Percentiles rank a stretch among this genome's conserved stretches.
Evolutionary conservation across 371 early-diverging fungal species (phyloP).

Genomic region (Fennellomyces sp.): DNA sequence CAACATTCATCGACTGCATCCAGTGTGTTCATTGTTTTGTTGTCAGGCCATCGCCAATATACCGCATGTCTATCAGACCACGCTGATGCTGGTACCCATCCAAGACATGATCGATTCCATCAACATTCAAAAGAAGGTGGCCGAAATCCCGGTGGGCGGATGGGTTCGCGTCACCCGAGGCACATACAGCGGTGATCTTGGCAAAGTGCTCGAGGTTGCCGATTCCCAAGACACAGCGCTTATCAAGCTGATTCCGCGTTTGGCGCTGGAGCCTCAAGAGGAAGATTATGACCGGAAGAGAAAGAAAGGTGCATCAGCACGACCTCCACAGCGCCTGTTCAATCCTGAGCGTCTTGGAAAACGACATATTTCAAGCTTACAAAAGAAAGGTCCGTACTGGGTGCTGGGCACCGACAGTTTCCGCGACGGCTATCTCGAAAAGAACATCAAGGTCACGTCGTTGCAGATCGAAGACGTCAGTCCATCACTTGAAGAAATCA

Average conservation of each 20-base stretch:
- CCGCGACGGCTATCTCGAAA: slow-evolving; percentile 90
- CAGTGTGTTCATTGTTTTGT: not conserved
- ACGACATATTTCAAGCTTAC: slow-evolving; percentile 46
- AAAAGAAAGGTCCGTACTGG: slow-evolving; percentile 68
- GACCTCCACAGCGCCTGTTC: slow-evolving; percentile 78
- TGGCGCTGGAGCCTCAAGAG: slow-evolving; percentile 58
- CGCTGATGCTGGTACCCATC: slow-evolving; percentile 89
- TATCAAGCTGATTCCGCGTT: slow-evolving; percentile 90
- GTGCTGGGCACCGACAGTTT: slow-evolving; percentile 82
- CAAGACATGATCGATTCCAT: slow-evolving; percentile 97
- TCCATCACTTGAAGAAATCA: slow-evolving; percentile 94
- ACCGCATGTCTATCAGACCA: slow-evolving; percentile 73
- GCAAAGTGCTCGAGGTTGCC: slow-evolving; percentile 81
- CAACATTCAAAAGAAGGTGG: slow-evolving; percentile 70
- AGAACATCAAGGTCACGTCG: slow-evolving; percentile 80
- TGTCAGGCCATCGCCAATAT: slow-evolving; percentile 68
- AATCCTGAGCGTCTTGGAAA: slow-evolving; percentile 65
- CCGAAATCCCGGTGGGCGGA: slow-evolving; percentile 74
- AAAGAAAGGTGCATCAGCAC: slow-evolving; percentile 41
- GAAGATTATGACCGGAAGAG: slow-evolving; percentile 51
- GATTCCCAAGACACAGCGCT: slow-evolving; percentile 81
- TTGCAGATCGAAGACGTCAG: slow-evolving; percentile 81
- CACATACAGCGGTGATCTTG: slow-evolving; percentile 96
- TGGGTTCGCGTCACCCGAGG: slow-evolving; percentile 97
- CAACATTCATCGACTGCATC: not conserved